Base-by-base conservation (phyloP, 2,329 filamentous ascomycete genomes). In the Neonectria coccinea region DNA sequence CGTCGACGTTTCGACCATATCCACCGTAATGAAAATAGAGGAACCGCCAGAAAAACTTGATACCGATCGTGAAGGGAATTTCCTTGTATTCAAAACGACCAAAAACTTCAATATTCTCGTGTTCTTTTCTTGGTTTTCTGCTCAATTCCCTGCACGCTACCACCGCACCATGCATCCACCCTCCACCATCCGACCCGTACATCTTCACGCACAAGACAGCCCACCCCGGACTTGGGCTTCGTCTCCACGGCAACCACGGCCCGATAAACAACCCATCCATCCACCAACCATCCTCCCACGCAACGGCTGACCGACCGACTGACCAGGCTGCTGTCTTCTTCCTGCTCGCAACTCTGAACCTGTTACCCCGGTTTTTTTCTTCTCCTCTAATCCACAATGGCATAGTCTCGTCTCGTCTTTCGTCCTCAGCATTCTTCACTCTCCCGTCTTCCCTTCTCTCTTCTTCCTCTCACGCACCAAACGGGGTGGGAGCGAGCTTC, bases 201-300 rank as follows among this genome's bases (percentile, higher is more conserved):
- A n/a, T 50, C 44, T 36, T 55, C 41, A 53, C 59, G 63, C 67
- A 74, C 72, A 73, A 73, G 66, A 70, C 70, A 70, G 44, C 20
- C 36, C 27, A 42, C 42, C 50, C 20, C 33, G 29, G 25, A 62
- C 45, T 5, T 16, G 41, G 16, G 18, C 29, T 12, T 7, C 53
- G 66, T 75, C 54, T 51, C 69, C 73, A 53, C 66, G 69, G 67
- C 72, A 75, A 75, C 73, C 20, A 59, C 56, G 57, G 61, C 59
- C 53, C 50, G 56, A 69, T 75, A 74, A 75, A 75, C 72, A 75
- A 71, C 50, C 56, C 44, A 59, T 56, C 41, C 39, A 47, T 63
- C 57, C 42, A 48, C 54, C 59, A 39, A 39, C 36, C 36, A 39
- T 39, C 36, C 41, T 50, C 68, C 36, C 12, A 39, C 36, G 65